Conservation (phyloP, 345 rosid species). For the Pistacia atlantica region DNA sequence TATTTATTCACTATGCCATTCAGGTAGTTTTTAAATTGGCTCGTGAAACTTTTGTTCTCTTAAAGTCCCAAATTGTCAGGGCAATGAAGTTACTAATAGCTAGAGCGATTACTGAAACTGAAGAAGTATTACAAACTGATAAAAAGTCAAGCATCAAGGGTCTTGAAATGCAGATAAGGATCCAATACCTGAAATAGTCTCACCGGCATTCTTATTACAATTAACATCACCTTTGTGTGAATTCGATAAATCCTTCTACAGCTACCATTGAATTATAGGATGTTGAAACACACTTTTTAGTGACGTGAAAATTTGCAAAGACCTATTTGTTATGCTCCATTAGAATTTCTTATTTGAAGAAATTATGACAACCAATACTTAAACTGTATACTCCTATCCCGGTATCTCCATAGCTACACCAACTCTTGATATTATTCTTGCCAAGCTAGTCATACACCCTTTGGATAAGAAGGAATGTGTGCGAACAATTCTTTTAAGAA, state of each 20-base stretch:
- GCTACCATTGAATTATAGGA: neutral
- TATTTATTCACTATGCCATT: neutral
- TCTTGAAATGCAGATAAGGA: no score
- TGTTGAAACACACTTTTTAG: neutral
- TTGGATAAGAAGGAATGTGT: neutral
- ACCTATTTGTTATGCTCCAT: neutral
- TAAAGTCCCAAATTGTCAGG: neutral
- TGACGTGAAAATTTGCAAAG: neutral
- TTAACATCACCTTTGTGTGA: neutral
- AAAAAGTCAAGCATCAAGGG: no score
- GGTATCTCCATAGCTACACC: neutral
- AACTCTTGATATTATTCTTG: no score
- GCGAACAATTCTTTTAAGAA: neutral
- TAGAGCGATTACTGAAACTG: neutral
- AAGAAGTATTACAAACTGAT: neutral
- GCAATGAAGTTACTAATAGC: neutral
- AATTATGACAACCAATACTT: no score
- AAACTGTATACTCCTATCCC: no score
- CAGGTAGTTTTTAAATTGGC: neutral
- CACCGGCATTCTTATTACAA: neutral
- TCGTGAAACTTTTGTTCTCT: neutral
- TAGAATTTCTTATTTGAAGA: neutral
- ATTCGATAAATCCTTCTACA: neutral
- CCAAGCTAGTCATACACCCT: neutral
- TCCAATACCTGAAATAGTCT: no score